Conservation (phyloP, 2,329 filamentous ascomycete genomes). For the Orbilia quercus region DNA sequence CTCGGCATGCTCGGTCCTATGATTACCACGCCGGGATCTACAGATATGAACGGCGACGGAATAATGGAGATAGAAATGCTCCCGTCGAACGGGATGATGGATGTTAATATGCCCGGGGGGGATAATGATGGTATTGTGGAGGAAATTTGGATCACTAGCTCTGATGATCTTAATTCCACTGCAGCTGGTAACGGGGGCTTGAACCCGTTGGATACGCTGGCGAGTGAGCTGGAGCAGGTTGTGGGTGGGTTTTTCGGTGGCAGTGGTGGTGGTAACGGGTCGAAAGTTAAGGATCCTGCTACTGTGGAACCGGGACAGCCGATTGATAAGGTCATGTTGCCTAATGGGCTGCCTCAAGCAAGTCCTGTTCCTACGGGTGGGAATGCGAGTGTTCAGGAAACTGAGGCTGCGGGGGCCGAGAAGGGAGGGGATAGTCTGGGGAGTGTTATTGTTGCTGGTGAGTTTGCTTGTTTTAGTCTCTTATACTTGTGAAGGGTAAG, state of each 20-base stretch:
- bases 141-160: conserved; percentile 40
- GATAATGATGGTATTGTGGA: conserved; percentile 25
- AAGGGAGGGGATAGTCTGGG: conserved; percentile 18
- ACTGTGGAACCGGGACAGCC: conserved; percentile 21
- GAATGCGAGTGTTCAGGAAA: background rate
- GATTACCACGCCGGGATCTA: background rate
- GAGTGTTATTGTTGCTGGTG: conserved; percentile 31
- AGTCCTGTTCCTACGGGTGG: background rate
- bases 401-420: background rate
- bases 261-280: no score
- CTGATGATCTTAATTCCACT: conserved; percentile 2
- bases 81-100: background rate
- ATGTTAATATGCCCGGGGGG: conserved; percentile 1
- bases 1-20: conserved; percentile 33
- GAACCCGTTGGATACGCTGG: conserved; percentile 25
- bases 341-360: conserved; percentile 11
- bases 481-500: no score
- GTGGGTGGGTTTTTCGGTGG: conserved; percentile 41
- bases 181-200: background rate
- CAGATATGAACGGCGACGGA: conserved; percentile 13
- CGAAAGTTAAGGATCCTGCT: background rate
- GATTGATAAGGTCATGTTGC: conserved; percentile 42
- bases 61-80: conserved; percentile 33
- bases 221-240: conserved; percentile 17
- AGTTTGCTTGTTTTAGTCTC: conserved; percentile 3